Evolutionary conservation across 1,284 basidiomycete species (phyloP).

Genomic region (Austropuccinia psidii): DNA sequence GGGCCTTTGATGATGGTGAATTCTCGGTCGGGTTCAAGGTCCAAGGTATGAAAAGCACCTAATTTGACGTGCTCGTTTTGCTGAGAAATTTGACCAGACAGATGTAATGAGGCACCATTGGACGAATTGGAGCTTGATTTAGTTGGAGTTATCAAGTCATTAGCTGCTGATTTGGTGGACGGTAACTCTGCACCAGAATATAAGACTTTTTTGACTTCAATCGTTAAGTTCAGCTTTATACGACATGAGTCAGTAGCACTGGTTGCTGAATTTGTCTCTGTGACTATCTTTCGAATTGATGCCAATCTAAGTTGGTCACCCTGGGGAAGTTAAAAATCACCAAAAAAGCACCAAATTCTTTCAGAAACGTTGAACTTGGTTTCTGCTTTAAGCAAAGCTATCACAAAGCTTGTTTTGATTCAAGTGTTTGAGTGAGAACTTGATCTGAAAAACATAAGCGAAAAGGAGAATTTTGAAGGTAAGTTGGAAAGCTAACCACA

Average conservation of each 20-base stretch:
- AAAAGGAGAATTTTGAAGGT: too few relatives aligned
- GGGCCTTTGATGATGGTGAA: slow-evolving; percentile 79
- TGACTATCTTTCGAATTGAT: slow-evolving; percentile 19
- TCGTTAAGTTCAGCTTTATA: slow-evolving; percentile 17
- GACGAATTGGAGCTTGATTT: neutral
- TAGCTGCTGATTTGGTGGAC: too few relatives aligned
- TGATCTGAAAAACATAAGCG: too few relatives aligned
- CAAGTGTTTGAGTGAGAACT: too few relatives aligned
- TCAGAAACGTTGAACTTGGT: too few relatives aligned
- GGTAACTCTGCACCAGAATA: slow-evolving; percentile 31
- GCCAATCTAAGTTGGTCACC: slow-evolving; percentile 23
- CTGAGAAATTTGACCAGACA: slow-evolving; percentile 76
- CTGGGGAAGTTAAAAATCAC: too few relatives aligned
- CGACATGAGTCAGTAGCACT: slow-evolving; percentile 28
- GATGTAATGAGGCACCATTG: slow-evolving; percentile 61
- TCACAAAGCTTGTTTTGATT: too few relatives aligned
- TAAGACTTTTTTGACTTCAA: slow-evolving; percentile 29
- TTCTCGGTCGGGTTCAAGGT: slow-evolving; percentile 85
- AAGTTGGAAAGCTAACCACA: too few relatives aligned
- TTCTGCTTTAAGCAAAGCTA: too few relatives aligned
- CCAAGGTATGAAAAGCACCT: slow-evolving; percentile 91
- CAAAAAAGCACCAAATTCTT: too few relatives aligned
- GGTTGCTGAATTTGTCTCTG: slow-evolving; percentile 20
- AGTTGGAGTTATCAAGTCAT: too few relatives aligned
- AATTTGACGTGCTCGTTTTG: slow-evolving; percentile 90